Evolutionary conservation across 495 filamentous ascomycete species (phyloP).

Genomic region (Antarctomyces pellizariae): DNA sequence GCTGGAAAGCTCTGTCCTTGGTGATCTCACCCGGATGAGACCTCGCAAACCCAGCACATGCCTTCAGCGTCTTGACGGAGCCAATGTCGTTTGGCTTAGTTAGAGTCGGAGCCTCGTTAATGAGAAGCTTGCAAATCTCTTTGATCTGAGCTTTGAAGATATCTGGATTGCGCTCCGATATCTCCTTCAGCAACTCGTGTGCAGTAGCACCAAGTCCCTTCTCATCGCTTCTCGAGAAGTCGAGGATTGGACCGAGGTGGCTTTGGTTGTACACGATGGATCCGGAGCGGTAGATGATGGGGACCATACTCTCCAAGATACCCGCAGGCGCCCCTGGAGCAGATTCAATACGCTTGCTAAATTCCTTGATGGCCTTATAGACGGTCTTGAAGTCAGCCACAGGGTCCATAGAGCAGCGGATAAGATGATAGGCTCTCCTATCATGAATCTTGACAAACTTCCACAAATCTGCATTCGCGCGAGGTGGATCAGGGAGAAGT

Average conservation of each 20-base stretch:
- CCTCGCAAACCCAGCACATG: slow-evolving; percentile 70
- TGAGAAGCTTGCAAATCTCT: slow-evolving; percentile 69
- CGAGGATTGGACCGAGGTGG: slow-evolving; percentile 76
- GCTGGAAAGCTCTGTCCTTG: slow-evolving; percentile 59
- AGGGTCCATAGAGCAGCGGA: slow-evolving; percentile 63
- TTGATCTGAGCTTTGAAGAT: slow-evolving; percentile 80
- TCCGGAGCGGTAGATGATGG: slow-evolving; percentile 65
- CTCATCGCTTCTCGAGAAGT: slow-evolving; percentile 60
- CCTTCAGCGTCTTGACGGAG: slow-evolving; percentile 74
- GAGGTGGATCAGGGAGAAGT: slow-evolving; percentile 46
- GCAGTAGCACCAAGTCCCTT: slow-evolving; percentile 52
- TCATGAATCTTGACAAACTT: slow-evolving; percentile 87
- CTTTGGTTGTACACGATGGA: slow-evolving; percentile 82
- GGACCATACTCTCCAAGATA: slow-evolving; percentile 53
- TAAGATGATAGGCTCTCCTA: slow-evolving; percentile 70
- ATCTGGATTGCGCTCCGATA: slow-evolving; percentile 68
- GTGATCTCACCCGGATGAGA: slow-evolving; percentile 70
- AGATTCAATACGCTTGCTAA: slow-evolving; percentile 56
- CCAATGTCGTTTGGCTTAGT: slow-evolving; percentile 37
- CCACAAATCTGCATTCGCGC: slow-evolving; percentile 47
- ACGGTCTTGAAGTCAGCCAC: slow-evolving; percentile 83
- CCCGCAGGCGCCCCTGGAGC: slow-evolving; percentile 26
- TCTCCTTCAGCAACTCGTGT: slow-evolving; percentile 80
- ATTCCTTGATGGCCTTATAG: slow-evolving; percentile 69
- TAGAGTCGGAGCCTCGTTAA: slow-evolving; percentile 50